Evolutionary conservation across 768 basidiomycete species (phyloP).

Genomic region (Dendrothele bispora): DNA sequence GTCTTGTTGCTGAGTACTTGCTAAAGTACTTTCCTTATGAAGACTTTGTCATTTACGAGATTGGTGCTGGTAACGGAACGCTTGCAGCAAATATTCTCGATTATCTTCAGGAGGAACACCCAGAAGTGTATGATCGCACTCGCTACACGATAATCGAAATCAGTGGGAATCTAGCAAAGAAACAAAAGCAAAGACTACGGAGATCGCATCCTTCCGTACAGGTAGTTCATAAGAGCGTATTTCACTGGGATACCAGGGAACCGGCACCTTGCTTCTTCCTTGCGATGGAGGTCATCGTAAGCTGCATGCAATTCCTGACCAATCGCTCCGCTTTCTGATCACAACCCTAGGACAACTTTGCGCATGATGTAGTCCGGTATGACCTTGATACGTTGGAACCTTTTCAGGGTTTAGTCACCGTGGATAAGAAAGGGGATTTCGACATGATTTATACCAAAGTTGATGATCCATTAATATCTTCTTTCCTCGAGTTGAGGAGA

Average conservation of each 20-base stretch:
- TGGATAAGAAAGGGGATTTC: conserved; percentile 83
- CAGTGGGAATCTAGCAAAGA: conserved; percentile 69
- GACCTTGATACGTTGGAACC: conserved; percentile 78
- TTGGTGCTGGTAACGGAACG: conserved; percentile 97
- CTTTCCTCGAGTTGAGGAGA: conserved; percentile 71
- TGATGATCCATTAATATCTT: conserved; percentile 79
- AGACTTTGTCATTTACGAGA: conserved; percentile 94
- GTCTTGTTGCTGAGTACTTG: conserved; percentile 89
- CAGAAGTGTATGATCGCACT: conserved; percentile 92
- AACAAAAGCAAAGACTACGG: conserved; percentile 69
- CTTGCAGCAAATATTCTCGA: conserved; percentile 87
- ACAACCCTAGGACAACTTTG: conserved; percentile 81
- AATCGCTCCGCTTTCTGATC: too few relatives aligned
- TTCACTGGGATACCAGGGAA: conserved; percentile 77
- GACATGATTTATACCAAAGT: conserved; percentile 80
- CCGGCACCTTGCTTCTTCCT: conserved; percentile 89
- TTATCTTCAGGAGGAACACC: conserved; percentile 72
- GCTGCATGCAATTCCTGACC: conserved; percentile 31
- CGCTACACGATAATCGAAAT: conserved; percentile 96
- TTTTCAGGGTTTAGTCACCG: conserved; percentile 77
- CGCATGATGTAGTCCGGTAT: conserved; percentile 93
- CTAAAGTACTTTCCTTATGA: conserved; percentile 95
- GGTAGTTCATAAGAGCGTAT: conserved; percentile 77
- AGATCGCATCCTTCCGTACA: conserved; percentile 65
- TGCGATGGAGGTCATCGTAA: conserved; percentile 92